Evolutionary conservation across 805 yeast species (phyloP), one percentile per base, ranked within the genome.

Genomic region (Torulaspora maleeae): DNA sequence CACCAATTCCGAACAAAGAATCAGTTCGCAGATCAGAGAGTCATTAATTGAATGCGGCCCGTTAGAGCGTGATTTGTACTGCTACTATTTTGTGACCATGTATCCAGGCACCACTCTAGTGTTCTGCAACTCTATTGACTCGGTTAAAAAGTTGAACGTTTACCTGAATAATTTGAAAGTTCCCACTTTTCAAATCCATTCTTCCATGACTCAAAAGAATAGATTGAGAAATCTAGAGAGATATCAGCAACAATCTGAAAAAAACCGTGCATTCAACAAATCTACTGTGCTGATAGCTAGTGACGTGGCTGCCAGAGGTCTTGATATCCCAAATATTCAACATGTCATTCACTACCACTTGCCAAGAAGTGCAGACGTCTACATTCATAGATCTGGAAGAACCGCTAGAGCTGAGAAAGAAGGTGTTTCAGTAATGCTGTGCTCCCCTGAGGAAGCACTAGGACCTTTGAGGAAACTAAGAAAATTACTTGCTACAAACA

Each of bases 281-380:
- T 70, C 80, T 3, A 73, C 86, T 0, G 90, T 90, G 2, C 71
- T 93, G 44, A 77, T 93, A 43, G 96, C 97, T 1, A 88, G 98
- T 3, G 99, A 93, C 67, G 98, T 93, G 37, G 99, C 99, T 2
- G 99, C 99, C 3, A 79, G 99, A 73, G 99, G 99, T 48, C 75
- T 93, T 48, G 99, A 93, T 73, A 88, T 93, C 44, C 84, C 95
- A 2, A 78, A 77, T 38, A 90, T 93, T 41, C 83, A 89, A 56
- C 98, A 93, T 65, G 98, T 93, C 39, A 86, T 91, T 16, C 99
- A 93, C 66, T 93, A 91, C 61, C 97, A 93, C 67, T 74, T 93
- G 50, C 98, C 99, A 9, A 75, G 98, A 51, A 75, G 95, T 12
- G 97, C 97, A 0, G 99, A 93, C 60, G 81, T 88, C 41, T 93